Percentiles rank a stretch among this genome's conserved stretches.
These are phyloP conservation scores for Rhododendron ferrugineum DNA, from an alignment of 148 eudicot species.

Conservation along the genomic window DNA sequence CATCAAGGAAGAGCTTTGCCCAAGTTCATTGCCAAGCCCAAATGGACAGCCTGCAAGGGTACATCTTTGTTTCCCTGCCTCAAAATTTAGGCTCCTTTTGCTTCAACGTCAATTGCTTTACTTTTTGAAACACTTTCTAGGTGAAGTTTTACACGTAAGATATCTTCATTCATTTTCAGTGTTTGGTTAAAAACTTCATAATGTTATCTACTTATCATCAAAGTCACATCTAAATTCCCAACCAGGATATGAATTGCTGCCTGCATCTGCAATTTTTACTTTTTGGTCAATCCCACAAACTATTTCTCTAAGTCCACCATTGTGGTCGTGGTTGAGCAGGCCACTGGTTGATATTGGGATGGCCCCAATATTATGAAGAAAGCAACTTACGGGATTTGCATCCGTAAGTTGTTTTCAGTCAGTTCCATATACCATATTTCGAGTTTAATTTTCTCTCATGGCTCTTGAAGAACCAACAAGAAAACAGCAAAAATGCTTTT, in stretches of 20 bases:
- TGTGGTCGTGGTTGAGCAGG: background rate
- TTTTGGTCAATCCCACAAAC: background rate
- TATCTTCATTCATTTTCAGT: background rate
- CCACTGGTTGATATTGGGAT: background rate
- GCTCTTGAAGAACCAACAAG: background rate
- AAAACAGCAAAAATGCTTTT: background rate
- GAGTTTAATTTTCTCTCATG: background rate
- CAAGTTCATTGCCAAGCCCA: constrained; percentile 65
- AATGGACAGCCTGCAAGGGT: constrained; percentile 86
- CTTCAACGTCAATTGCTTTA: background rate
- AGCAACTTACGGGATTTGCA: background rate
- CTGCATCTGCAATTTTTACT: background rate
- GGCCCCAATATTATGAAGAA: background rate
- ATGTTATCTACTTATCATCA: background rate
- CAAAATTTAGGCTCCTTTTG: background rate
- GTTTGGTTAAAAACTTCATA: background rate
- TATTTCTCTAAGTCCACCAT: background rate
- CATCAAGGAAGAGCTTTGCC: constrained; percentile 80
- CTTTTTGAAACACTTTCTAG: background rate
- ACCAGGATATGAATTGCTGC: background rate
- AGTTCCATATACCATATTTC: background rate
- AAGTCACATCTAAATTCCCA: background rate
- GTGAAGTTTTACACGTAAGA: background rate
- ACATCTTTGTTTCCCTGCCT: background rate
- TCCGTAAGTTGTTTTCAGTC: background rate